Evolutionary conservation across 2,329 filamentous ascomycete species (phyloP), one percentile per base, ranked within the genome.

Genomic region (Cryoendolithus antarcticus): DNA sequence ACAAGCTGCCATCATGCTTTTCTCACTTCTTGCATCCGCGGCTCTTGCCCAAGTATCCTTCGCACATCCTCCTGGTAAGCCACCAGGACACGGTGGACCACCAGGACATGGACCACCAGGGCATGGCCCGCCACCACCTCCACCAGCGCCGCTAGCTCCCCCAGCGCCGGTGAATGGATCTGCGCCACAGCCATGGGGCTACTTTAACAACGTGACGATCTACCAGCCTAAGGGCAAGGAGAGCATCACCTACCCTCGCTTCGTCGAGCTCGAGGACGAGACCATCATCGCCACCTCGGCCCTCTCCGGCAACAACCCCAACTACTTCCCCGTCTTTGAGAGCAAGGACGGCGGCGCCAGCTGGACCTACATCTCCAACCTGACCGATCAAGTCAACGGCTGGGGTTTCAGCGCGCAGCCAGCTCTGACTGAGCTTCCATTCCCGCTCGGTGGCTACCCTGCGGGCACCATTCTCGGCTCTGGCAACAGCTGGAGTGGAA

Each of bases 311-410:
- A 34, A 40, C 30, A 24, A 32, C 30, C 38, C 38, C 4, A 40
- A 40, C 30, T 40, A 40, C 38, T 40, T 40, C 30, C 38, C 41
- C 6, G 35, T 46, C 32, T 43, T 43, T 35, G 41, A 46, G 29
- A 39, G 35, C 38, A 46, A 40, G 12, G 41, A 46, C 30, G 38
- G 36, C 4, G 44, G 44, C 32, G 41, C 41, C 9, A 36, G 7
- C 35, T 46, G 44, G 44, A 41, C 24, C 7, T 41, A 44, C 38
- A 39, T 46, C 38, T 43, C 41, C 10, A 46, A 46, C 37, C 19
- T 44, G n/a, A 44, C 40, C 5, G 43, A 44, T 12, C 43, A 44
- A 12, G 43, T 44, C 37, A 44, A 44, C 32, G 40, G 43, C 2
- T 39, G 35, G 38, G 43, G 43, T 4, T 43, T 44, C 36, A 42